phyloP scores from a whole-genome alignment of 1,284 basidiomycete genomes.

The Golubevia pallescens region DNA sequence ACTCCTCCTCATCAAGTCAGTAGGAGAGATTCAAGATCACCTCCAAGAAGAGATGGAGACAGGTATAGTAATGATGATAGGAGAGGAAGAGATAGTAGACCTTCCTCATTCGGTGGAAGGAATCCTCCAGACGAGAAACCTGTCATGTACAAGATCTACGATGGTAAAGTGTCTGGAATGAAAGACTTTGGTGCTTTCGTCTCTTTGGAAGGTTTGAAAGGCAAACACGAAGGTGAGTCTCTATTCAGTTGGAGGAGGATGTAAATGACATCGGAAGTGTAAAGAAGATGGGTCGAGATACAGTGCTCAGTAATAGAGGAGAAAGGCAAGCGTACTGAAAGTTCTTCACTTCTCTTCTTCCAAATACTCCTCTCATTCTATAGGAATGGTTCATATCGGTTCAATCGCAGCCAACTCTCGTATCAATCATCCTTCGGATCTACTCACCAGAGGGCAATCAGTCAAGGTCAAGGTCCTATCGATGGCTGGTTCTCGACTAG shows the following conservation, averaged over 20 bases:
- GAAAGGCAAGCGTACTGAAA: too few relatives aligned
- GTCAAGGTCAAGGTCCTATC: conserved; percentile 87
- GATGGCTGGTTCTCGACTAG: conserved; percentile 78
- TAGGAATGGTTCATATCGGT: conserved; percentile 94
- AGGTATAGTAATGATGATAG: conserved; percentile 64
- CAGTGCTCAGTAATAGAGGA: too few relatives aligned
- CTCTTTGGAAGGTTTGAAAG: conserved; percentile 81
- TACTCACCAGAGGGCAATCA: conserved; percentile 80
- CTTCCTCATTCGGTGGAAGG: conserved; percentile 4
- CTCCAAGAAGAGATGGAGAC: conserved; percentile 58
- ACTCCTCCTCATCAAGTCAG: conserved; percentile 69
- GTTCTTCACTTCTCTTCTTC: too few relatives aligned
- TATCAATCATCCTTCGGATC: conserved; percentile 83
- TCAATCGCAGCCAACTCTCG: conserved; percentile 81
- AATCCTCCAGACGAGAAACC: conserved; percentile 73
- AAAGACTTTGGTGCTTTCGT: conserved; percentile 98
- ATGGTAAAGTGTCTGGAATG: conserved; percentile 81
- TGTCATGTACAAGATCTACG: conserved; percentile 91
- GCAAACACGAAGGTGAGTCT: conserved; percentile 82
- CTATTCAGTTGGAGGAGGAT: neutral
- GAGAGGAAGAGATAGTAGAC: neutral
- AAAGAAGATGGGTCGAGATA: too few relatives aligned
- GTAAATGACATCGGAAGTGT: neutral
- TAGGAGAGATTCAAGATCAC: conserved; percentile 58
- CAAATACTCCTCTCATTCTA: conserved; percentile 12